phyloP scores from a whole-genome alignment of 164 flowering plant species.

The Echeveria elegans region DNA sequence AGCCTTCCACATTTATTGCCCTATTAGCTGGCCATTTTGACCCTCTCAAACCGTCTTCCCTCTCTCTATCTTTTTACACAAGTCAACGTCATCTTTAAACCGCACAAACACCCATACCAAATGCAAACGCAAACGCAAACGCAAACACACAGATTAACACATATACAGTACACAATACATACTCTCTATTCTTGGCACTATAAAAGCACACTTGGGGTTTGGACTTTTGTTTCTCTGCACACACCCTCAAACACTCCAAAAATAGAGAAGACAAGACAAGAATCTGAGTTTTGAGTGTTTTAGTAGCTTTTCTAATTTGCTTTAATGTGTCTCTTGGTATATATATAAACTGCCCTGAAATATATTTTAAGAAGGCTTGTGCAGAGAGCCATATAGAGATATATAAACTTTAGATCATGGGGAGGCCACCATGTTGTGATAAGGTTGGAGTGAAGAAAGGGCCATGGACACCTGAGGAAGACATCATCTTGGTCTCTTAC shows the following conservation, averaged over 20 bases:
- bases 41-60: not conserved
- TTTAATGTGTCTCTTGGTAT: not conserved
- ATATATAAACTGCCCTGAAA: not conserved
- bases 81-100: not conserved
- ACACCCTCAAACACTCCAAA: not conserved
- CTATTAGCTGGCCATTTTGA: constrained; percentile 3
- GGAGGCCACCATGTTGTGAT: constrained; percentile 7
- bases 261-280: not conserved
- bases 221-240: constrained; percentile 3
- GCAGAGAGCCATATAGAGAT: not conserved
- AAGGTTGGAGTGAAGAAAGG: constrained; percentile 8
- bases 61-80: not conserved
- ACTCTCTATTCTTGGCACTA: not conserved
- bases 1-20: constrained; percentile 8
- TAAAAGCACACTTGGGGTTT: constrained; percentile 3
- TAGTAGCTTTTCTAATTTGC: constrained; percentile 1
- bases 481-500: constrained; percentile 6
- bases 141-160: not conserved
- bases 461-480: constrained; percentile 6
- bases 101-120: not conserved
- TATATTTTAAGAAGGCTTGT: not conserved
- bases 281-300: not conserved
- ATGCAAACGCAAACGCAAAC: no score
- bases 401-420: not conserved
- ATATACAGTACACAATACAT: not conserved